Conservation (phyloP, 2,329 filamentous ascomycete species). For the Paracoccidioides lutzii region DNA sequence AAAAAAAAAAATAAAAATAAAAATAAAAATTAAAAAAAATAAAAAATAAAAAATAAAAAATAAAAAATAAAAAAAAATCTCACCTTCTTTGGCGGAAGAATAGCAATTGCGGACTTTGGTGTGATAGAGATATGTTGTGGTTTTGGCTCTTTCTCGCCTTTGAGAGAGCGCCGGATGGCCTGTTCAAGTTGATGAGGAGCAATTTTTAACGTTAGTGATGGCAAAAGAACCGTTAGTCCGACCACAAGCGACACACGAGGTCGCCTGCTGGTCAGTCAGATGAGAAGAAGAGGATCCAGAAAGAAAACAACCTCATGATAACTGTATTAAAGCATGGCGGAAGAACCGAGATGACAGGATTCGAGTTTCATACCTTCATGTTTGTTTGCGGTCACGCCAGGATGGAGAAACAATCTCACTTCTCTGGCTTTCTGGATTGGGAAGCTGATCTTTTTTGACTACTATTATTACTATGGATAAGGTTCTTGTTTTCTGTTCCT, state of each 20-base stretch:
- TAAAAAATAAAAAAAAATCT: constrained; percentile 17
- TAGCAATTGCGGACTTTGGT: constrained; percentile 75
- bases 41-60: constrained; percentile 17
- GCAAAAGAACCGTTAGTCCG: not conserved
- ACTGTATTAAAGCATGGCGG: not conserved
- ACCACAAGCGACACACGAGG: not conserved
- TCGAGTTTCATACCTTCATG: constrained; percentile 15
- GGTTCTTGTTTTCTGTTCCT: not conserved
- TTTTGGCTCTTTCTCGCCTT: constrained; percentile 66
- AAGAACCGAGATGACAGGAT: not conserved
- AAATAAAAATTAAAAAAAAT: constrained; percentile 7
- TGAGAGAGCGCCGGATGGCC: constrained; percentile 78
- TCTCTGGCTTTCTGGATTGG: not conserved
- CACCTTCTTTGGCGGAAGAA: constrained; percentile 88
- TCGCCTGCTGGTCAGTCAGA: not conserved
- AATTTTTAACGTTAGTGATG: not conserved
- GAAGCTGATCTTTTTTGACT: not conserved
- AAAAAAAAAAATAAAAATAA: constrained; percentile 17
- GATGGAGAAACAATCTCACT: not conserved
- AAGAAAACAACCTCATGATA: not conserved
- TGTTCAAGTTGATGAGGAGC: constrained; percentile 23
- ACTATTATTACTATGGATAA: not conserved
- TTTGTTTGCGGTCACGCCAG: constrained; percentile 5
- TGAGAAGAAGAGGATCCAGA: not conserved
- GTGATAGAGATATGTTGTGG: constrained; percentile 63